Percentiles rank a stretch among this genome's conserved stretches.
phyloP scores from a whole-genome alignment of 306 rosid species.

The Lotus japonicus region DNA sequence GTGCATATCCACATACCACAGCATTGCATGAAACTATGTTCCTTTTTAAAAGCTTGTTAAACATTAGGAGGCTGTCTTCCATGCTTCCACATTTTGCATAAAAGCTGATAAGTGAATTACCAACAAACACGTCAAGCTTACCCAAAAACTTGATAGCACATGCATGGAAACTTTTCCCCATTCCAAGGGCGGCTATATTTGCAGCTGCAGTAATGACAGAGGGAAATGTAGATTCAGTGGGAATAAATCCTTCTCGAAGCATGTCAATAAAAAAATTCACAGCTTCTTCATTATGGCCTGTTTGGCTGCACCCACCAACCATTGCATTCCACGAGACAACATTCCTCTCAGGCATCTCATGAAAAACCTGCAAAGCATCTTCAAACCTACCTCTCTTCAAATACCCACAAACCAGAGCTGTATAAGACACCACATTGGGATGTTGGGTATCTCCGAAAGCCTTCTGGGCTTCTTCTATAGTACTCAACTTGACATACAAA shows the following conservation, averaged over 20 bases:
- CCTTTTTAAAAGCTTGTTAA: slow-evolving; percentile 42
- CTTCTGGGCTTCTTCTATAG: slow-evolving; percentile 45
- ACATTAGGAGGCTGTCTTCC: slow-evolving; percentile 65
- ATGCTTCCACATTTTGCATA: slow-evolving; percentile 87
- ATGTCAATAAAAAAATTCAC: slow-evolving; percentile 53
- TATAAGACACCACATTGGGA: slow-evolving; percentile 83
- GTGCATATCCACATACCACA: slow-evolving; percentile 81
- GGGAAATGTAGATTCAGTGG: slow-evolving; percentile 73
- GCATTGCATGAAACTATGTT: slow-evolving; percentile 86
- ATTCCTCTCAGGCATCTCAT: slow-evolving; percentile 69
- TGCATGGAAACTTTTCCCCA: slow-evolving; percentile 76
- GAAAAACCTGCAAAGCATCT: slow-evolving; percentile 57
- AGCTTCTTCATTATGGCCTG: slow-evolving; percentile 80
- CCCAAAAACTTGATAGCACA: slow-evolving; percentile 76
- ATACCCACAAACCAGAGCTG: slow-evolving; percentile 67
- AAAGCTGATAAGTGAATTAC: slow-evolving; percentile 64
- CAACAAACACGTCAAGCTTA: slow-evolving; percentile 53
- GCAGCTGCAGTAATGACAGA: slow-evolving; percentile 71
- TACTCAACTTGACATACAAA: slow-evolving; percentile 65
- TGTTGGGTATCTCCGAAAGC: slow-evolving; percentile 46
- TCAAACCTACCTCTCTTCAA: slow-evolving; percentile 48
- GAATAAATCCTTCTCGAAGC: slow-evolving; percentile 63
- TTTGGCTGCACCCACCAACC: slow-evolving; percentile 80
- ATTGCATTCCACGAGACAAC: slow-evolving; percentile 81
- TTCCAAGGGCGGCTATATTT: slow-evolving; percentile 66